A percentile compares a stretch with the other conserved stretches of the same genome.
phyloP scores from a whole-genome alignment of 345 rosid genomes.

The Euphorbia peplus region DNA sequence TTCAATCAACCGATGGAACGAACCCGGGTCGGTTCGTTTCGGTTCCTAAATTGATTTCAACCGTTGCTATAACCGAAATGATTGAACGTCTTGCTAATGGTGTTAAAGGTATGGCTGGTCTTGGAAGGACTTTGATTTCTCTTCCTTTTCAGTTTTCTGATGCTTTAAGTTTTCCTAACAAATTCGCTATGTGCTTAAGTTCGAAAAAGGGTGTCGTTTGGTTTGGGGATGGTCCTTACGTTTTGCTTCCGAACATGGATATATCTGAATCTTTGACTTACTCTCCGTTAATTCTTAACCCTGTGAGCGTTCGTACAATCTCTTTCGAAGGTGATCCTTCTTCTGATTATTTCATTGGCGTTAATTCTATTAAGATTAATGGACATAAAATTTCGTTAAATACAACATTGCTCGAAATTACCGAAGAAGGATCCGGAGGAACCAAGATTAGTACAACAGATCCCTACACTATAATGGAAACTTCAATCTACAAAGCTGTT shows the following conservation, averaged over 20 bases:
- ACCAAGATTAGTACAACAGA: constrained; percentile 24
- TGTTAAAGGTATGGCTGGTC: constrained; percentile 21
- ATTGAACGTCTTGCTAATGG: constrained; percentile 18
- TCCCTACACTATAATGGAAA: constrained; percentile 22
- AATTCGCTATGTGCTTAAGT: constrained; percentile 19
- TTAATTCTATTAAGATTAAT: constrained; percentile 10
- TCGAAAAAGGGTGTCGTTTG: neutral
- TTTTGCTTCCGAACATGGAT: too few species aligned
- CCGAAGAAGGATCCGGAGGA: constrained; percentile 13
- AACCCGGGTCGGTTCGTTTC: neutral
- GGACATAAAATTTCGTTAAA: neutral
- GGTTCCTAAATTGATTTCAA: neutral
- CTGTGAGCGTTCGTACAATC: neutral
- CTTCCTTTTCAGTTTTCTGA: constrained; percentile 18
- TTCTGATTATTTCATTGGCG: constrained; percentile 17
- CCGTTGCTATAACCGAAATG: neutral
- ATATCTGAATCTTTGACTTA: neutral
- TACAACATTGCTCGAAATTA: constrained; percentile 4
- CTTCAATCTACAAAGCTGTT: constrained; percentile 16
- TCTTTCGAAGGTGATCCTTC: neutral
- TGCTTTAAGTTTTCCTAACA: constrained; percentile 9
- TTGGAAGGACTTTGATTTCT: constrained; percentile 14
- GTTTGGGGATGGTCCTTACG: too few species aligned
- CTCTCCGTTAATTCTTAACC: constrained; percentile 14
- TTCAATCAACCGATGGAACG: constrained; percentile 10